Evolutionary conservation across 768 basidiomycete species (phyloP).

Genomic region (Lentinula aciculospora): DNA sequence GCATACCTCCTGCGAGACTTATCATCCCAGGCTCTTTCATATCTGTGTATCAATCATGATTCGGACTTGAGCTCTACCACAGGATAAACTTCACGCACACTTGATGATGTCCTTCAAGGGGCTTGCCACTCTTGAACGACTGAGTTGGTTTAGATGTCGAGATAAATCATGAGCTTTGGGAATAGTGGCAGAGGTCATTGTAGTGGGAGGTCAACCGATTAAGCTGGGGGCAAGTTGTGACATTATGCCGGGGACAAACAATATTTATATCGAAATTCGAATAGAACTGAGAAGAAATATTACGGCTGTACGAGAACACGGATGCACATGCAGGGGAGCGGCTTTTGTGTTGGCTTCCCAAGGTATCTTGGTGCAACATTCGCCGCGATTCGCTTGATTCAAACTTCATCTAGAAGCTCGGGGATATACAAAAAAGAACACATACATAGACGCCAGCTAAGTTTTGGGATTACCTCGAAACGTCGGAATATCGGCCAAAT

Average conservation of each 20-base stretch:
- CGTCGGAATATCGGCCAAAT: too few relatives aligned
- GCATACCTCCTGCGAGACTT: constrained; percentile 42
- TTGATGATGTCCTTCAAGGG: constrained; percentile 48
- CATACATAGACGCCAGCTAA: too few relatives aligned
- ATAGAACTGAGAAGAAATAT: too few relatives aligned
- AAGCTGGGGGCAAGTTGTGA: not conserved
- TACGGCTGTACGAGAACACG: too few relatives aligned
- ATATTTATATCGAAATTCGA: not conserved
- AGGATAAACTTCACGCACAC: constrained; percentile 19
- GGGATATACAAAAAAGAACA: too few relatives aligned
- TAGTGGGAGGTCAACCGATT: not conserved
- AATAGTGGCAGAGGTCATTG: not conserved
- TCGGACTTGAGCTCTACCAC: not conserved
- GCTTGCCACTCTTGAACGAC: constrained; percentile 31
- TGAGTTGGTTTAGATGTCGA: constrained; percentile 45
- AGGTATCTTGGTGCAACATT: not conserved
- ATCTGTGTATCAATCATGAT: not conserved
- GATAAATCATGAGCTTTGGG: constrained; percentile 40
- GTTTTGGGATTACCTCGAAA: too few relatives aligned
- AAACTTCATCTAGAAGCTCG: too few relatives aligned
- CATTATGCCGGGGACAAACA: not conserved
- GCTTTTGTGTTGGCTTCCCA: not conserved
- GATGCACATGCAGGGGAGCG: too few relatives aligned
- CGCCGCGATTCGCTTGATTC: too few relatives aligned
- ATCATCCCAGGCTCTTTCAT: constrained; percentile 32